A percentile compares a stretch with the other conserved stretches of the same genome.
Conservation (phyloP, 2,329 filamentous ascomycete species). For the Colletotrichum simmondsii region DNA sequence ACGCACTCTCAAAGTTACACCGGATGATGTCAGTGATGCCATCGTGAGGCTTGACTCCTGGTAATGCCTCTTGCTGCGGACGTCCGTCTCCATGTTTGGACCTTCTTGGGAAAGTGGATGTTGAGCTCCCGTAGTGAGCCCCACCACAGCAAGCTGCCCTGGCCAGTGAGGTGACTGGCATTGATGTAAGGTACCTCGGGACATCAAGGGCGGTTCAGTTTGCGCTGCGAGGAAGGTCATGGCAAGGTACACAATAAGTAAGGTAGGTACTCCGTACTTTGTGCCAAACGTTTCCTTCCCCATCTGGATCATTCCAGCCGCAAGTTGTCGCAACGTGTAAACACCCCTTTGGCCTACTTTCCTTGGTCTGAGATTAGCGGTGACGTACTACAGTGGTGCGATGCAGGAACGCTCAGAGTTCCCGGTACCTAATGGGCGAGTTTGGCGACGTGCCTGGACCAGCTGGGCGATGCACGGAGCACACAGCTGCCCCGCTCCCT, state of each 20-base stretch:
- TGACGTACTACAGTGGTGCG: constrained; percentile 30
- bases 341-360: constrained; percentile 22
- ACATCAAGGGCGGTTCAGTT: background rate
- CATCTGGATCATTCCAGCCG: constrained; percentile 31
- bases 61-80: constrained; percentile 2
- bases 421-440: constrained; percentile 19
- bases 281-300: constrained; percentile 13
- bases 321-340: constrained; percentile 32
- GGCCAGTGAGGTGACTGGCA: constrained; percentile 7
- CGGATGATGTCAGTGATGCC: constrained; percentile 23
- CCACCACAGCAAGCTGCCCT: constrained; percentile 11
- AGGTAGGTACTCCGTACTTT: background rate
- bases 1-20: background rate
- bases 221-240: background rate
- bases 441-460: constrained; percentile 19
- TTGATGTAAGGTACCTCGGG: constrained; percentile 16
- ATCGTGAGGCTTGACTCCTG: constrained; percentile 9
- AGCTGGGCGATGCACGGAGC: constrained; percentile 23
- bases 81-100: background rate
- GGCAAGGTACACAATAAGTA: too few species aligned
- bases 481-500: constrained; percentile 29
- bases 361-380: constrained; percentile 26
- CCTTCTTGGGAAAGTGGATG: background rate
- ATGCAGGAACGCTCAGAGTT: constrained; percentile 34
- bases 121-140: constrained; percentile 8